A percentile compares a stretch with the other conserved stretches of the same genome.
phyloP scores from a whole-genome alignment of 1,284 basidiomycete species.

The Pseudozyma sp. region DNA sequence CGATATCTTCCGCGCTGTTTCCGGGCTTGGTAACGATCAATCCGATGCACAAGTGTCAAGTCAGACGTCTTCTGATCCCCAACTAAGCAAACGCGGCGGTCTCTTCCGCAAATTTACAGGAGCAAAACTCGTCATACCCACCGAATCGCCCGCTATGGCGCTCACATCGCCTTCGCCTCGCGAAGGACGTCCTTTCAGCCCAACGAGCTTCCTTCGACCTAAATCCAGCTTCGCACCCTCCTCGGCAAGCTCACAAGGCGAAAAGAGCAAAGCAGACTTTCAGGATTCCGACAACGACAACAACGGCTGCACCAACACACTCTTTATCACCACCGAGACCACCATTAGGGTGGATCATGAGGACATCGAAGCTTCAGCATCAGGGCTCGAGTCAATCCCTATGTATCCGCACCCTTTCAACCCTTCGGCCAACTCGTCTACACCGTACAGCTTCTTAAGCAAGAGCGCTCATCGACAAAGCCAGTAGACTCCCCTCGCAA shows the following conservation, averaged over 20 bases:
- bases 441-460: no score
- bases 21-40: constrained; percentile 1
- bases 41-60: background rate
- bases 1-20: constrained; percentile 20
- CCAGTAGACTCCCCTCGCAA: no score
- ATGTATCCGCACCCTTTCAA: background rate
- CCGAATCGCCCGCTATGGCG: no score
- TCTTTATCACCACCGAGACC: background rate
- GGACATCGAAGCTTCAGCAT: background rate
- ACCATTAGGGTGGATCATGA: background rate
- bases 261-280: background rate
- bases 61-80: background rate
- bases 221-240: no score
- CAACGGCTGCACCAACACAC: background rate
- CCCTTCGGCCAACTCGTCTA: background rate
- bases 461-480: no score
- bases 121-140: no score
- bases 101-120: no score
- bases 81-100: no score
- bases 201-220: no score
- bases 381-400: background rate
- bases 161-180: no score
- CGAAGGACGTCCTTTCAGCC: no score
- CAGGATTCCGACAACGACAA: background rate
- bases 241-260: no score